These are phyloP conservation scores for Clonostachys sp. DNA, from an alignment of 2,329 filamentous ascomycete genomes.

Conservation along the genomic window DNA sequence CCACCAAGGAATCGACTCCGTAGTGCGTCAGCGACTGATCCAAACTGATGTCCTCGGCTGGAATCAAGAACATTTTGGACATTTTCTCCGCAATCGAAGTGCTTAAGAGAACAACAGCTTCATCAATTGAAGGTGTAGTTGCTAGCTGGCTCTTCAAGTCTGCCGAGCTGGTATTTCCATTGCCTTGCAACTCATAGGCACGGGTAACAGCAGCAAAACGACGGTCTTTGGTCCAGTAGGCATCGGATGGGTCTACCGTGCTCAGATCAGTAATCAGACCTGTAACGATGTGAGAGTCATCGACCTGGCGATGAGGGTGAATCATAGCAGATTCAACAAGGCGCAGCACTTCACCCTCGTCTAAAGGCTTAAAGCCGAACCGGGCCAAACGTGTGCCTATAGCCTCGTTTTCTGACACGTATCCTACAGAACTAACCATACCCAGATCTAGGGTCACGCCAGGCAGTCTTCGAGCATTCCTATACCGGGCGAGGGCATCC, in stretches of 20 bases:
- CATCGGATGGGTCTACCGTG: too few species aligned
- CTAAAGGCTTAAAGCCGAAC: too few species aligned
- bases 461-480: neutral
- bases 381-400: too few species aligned
- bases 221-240: neutral
- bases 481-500: conserved; percentile 12
- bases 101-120: neutral
- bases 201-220: too few species aligned
- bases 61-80: neutral
- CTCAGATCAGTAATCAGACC: too few species aligned
- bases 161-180: neutral
- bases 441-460: too few species aligned
- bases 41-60: conserved; percentile 6
- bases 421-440: too few species aligned
- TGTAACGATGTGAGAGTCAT: too few species aligned
- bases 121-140: neutral
- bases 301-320: too few species aligned
- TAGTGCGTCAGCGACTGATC: conserved; percentile 6
- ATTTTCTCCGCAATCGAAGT: conserved; percentile 1
- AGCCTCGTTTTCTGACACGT: too few species aligned
- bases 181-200: neutral
- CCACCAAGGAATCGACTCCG: conserved; percentile 13
- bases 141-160: neutral
- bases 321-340: neutral
- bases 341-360: neutral